Evolutionary conservation across 2,329 filamentous ascomycete genomes (phyloP), one percentile per base, ranked within the genome.

Genomic region (Lachnellula hyalina): DNA sequence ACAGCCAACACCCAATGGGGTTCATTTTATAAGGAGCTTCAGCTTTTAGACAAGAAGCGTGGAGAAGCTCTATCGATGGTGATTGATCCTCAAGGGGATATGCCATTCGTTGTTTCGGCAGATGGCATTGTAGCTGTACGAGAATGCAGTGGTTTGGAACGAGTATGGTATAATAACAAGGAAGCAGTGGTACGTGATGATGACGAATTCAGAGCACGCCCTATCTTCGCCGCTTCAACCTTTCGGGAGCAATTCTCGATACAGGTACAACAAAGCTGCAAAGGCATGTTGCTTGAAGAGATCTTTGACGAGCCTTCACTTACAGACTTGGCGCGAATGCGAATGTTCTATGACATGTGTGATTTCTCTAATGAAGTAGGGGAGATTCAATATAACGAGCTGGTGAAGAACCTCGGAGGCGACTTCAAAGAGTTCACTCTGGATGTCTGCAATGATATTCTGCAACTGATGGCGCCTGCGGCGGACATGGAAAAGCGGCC

Each of bases 1-100:
- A 85, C 89, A 34, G 85, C 87, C 51, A 87, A 94, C 67, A 79
- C 82, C 11, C 91, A 96, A 69, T 99, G 94, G 94, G 84, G 88
- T 59, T 83, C 89, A 49, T 96, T 96, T 71, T 96, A 91, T 74
- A 85, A 91, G 34, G 79, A 97, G 17, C 79, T 96, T 17, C 79
- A 89, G 12, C 92, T 96, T 68, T 75, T 99, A 41, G 91, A 97
- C 68, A 91, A 88, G 65, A 86, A 90, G 65, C 81, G 92, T 65
- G 87, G 88, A 17, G 92, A 96, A 66, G 86, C 89, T 0, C 73
- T 97, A 45, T 85, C 89, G 1, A 75, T 97, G 45, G 82, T 85
- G 0, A 84, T 89, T 53, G 94, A 97, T 65, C 71, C 79, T 0
- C 78, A 82, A 47, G 78, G 80, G 9, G 85, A 86, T 49, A 81